Conservation (phyloP, 139 green algal species). For the Choricystis sp. region DNA sequence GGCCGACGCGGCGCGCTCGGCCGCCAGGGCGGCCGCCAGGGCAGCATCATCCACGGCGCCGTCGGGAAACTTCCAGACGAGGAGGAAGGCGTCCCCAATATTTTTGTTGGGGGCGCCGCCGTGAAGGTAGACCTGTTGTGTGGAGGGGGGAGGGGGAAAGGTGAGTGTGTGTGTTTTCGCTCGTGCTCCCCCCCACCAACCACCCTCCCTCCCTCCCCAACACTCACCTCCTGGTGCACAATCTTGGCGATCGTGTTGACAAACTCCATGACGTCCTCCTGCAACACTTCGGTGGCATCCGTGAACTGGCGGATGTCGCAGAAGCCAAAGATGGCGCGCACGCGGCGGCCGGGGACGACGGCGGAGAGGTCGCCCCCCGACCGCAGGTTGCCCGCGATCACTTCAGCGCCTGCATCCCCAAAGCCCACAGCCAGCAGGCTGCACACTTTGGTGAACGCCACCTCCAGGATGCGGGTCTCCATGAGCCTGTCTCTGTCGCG, state of each 20-base stretch:
- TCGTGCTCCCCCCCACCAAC: too few species aligned
- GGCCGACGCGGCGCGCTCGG: background rate
- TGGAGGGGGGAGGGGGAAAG: background rate
- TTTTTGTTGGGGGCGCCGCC: slow-evolving; percentile 94
- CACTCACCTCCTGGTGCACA: slow-evolving; percentile 59
- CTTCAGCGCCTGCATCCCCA: slow-evolving; percentile 73
- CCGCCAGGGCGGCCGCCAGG: background rate
- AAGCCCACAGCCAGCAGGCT: slow-evolving; percentile 80
- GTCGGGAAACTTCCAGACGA: slow-evolving; percentile 75
- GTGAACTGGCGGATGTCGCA: slow-evolving; percentile 96
- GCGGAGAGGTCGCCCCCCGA: slow-evolving; percentile 79
- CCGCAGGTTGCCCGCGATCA: slow-evolving; percentile 92
- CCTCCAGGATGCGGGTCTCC: slow-evolving; percentile 81
- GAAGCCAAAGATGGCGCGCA: slow-evolving; percentile 87
- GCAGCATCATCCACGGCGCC: slow-evolving; percentile 2
- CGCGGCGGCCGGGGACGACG: slow-evolving; percentile 76
- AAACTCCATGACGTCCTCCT: slow-evolving; percentile 94
- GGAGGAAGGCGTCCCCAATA: slow-evolving; percentile 92
- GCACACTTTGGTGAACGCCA: slow-evolving; percentile 79
- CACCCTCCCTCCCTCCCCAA: background rate
- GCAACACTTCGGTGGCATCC: slow-evolving; percentile 84
- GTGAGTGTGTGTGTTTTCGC: background rate
- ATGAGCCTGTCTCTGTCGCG: slow-evolving; percentile 26
- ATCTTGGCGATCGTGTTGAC: slow-evolving; percentile 91
- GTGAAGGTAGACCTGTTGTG: slow-evolving; percentile 51